Base-by-base conservation (phyloP, 768 basidiomycete species). In the Termitomyces sp. region DNA sequence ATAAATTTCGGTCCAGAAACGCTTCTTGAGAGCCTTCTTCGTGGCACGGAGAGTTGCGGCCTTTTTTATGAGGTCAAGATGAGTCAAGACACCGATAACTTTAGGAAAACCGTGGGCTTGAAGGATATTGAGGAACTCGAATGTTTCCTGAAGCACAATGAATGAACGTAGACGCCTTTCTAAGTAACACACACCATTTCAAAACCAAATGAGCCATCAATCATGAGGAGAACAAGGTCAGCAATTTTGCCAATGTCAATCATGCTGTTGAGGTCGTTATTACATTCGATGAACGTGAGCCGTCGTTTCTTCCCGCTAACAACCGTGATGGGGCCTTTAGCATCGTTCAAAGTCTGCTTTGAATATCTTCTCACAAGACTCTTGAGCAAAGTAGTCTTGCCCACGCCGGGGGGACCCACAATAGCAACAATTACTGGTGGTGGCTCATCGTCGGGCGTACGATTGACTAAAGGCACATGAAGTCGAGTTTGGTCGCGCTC, bases 1-100 rank as follows among this genome's bases (percentile, higher is more conserved):
- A 71, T 98, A 98, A 13, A 99, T 98, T 72, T 99, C 97, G 0
- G 95, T 93, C 97, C 97, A 99, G 76, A 99, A 99, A 10, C 97
- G 91, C 68, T 93, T 97, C 74, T 99, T 99, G 39, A 99, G 83
- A 0, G 87, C 75, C 67, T 97, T 97, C 76, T 98, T 99, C 54
- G 93, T 94, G 51, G 85, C 84, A 57, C 88, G 89, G 41, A 98
- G 85, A 4, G 87, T 87, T 0, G 90, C 80, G 5, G 88, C 81
- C 68, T 94, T 95, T 79, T 97, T 97, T 64, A 99, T 90, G 62
- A 99, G 87, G 72, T 98, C 97, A 42, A 98, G 86, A 72, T 99
- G 97, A 48, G 94, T 89, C 48, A 99, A 88, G 57, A 99, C 74
- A 56, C 97, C 96, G 60, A 99, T 93, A 65, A 98, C 94, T 79